These are phyloP conservation scores for Ceratocystis eucalypticola DNA, from an alignment of 2,329 filamentous ascomycete genomes.

Conservation along the genomic window DNA sequence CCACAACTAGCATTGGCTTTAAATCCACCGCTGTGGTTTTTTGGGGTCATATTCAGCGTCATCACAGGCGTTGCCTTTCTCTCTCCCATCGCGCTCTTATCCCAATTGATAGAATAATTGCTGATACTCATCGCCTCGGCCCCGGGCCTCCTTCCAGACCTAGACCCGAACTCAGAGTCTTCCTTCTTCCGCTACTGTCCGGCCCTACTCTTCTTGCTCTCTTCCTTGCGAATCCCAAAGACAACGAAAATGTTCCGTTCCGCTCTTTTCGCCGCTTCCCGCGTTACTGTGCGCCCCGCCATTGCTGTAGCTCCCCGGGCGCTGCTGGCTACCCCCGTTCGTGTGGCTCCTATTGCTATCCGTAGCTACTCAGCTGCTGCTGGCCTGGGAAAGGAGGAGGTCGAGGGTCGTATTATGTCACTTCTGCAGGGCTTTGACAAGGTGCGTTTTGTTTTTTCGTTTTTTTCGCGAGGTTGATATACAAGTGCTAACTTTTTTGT, in stretches of 20 bases:
- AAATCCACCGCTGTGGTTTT: too few species aligned
- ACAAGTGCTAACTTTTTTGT: conserved; percentile 1
- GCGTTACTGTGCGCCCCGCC: conserved; percentile 1
- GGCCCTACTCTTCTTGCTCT: background rate
- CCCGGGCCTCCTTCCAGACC: background rate
- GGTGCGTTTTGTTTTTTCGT: conserved; percentile 28
- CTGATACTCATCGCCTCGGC: too few species aligned
- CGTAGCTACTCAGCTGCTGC: conserved; percentile 78
- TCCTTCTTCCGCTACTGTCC: background rate
- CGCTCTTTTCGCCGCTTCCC: conserved; percentile 44
- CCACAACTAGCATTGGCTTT: too few species aligned
- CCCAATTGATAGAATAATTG: too few species aligned
- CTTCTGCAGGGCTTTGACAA: conserved; percentile 96
- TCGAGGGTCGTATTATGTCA: conserved; percentile 83
- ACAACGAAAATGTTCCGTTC: conserved; percentile 64
- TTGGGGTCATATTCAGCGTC: too few species aligned
- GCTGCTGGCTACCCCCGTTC: conserved; percentile 49
- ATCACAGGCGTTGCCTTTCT: too few species aligned
- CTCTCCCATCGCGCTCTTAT: too few species aligned
- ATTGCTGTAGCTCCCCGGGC: conserved; percentile 2
- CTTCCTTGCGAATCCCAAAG: background rate
- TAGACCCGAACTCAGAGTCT: background rate
- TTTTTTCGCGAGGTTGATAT: conserved; percentile 16
- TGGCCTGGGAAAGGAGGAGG: conserved; percentile 67
- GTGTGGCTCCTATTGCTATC: conserved; percentile 50